Evolutionary conservation across 345 rosid genomes (phyloP), one percentile per base, ranked within the genome.

Genomic region (Hibiscus mutabilis): DNA sequence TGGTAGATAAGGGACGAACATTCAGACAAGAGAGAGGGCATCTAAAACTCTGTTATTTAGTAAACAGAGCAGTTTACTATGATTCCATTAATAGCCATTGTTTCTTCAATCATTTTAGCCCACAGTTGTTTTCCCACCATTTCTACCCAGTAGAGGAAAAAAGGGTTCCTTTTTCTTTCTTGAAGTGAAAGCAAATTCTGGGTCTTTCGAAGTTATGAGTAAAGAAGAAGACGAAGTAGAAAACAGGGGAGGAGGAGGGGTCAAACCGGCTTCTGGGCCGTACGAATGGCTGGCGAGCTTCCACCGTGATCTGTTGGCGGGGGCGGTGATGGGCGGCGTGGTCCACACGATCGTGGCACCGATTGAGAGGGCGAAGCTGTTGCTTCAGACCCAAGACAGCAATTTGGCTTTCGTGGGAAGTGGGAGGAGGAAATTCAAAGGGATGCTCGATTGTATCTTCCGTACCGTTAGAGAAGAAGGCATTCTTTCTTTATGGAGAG

Each of bases 281-380:
- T 29, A 62, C 68, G 67, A 46, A 67, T 83, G 86, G 85, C 60
- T 85, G 68, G 80, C 77, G 27, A 82, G 81, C 78, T 91, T 94
- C 82, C 90, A 88, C 21, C 85, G 87, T 76, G 97, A 91, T 87
- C 85, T 91, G 64, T 66, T 88, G 82, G 97, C 97, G 19, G 99
- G 99, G 13, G 99, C 99, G 60, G 69, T 92, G 55, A 84, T 95
- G 96, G 99, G 96, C 1, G 97, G 97, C 42, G 84, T 86, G 51
- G 97, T 95, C 73, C 99, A 95, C 80, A 95, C 99, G 40, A 95
- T 92, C 72, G 97, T 95, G 3, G 99, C 99, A 0, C 99, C 99
- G 33, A 83, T 95, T 42, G 97, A 95, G 83, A 87, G 99, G 85
- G 83, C 96, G 1, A 95, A 92, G 88, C 79, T 92, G 35, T 75